A percentile compares a stretch with the other conserved stretches of the same genome.
phyloP scores from a whole-genome alignment of 495 filamentous ascomycete genomes.

The Aspergillus egyptiacus region DNA sequence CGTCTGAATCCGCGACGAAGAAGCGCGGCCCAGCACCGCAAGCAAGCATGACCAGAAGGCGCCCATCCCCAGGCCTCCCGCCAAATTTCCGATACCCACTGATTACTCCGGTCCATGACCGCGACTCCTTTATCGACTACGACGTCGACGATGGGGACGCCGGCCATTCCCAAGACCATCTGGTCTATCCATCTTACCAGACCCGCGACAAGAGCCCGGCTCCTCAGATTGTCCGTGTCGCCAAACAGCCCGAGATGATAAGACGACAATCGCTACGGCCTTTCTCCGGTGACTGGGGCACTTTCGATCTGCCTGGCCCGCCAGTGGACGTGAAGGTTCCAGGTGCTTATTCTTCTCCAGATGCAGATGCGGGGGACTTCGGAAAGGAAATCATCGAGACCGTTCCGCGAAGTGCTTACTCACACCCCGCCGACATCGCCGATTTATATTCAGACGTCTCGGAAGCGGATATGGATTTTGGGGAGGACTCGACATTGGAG shows the following conservation, averaged over 20 bases:
- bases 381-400: neutral
- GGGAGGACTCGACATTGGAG: neutral
- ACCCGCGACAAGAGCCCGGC: constrained; percentile 12
- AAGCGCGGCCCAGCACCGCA: neutral
- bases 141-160: constrained; percentile 4
- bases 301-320: neutral
- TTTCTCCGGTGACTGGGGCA: constrained; percentile 7
- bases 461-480: constrained; percentile 4
- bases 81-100: constrained; percentile 7
- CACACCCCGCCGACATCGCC: constrained; percentile 1
- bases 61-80: constrained; percentile 2
- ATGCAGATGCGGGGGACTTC: neutral
- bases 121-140: constrained; percentile 8
- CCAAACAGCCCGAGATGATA: constrained; percentile 10
- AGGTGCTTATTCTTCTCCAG: constrained; percentile 7
- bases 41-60: constrained; percentile 11
- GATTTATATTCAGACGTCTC: constrained; percentile 11
- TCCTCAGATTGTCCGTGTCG: constrained; percentile 9
- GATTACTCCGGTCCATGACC: constrained; percentile 4
- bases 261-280: constrained; percentile 9
- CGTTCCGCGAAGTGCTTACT: neutral
- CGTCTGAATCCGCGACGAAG: neutral
- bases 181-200: constrained; percentile 6
- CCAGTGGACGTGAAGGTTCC: constrained; percentile 6
- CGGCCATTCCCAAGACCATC: constrained; percentile 3